These are phyloP conservation scores for Penicillium sp. DNA, from an alignment of 2,329 filamentous ascomycete species.

Conservation along the genomic window DNA sequence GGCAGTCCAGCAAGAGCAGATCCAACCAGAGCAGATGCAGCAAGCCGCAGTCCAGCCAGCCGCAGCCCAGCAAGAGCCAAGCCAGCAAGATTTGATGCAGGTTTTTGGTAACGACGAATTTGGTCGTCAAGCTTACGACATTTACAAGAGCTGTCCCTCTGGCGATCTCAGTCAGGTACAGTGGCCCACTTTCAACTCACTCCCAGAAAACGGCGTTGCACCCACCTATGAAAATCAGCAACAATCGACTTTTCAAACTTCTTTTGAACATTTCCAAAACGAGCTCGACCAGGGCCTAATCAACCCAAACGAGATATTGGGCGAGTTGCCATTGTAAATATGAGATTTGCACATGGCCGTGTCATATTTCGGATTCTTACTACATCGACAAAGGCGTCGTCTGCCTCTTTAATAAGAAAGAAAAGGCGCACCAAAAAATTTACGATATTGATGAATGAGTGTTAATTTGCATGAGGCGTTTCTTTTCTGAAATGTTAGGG, in stretches of 20 bases:
- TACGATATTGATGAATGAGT: not conserved
- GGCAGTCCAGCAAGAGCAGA: not conserved
- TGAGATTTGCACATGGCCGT: not conserved
- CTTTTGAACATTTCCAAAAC: not conserved
- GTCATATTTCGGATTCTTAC: not conserved
- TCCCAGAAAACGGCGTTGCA: not conserved
- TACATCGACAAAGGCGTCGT: slow-evolving; percentile 1
- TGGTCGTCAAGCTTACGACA: slow-evolving; percentile 11
- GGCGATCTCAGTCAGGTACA: slow-evolving; percentile 14
- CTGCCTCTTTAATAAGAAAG: not conserved
- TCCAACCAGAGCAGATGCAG: too few species aligned
- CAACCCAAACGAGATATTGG: slow-evolving; percentile 6
- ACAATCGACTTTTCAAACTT: not conserved
- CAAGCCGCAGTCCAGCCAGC: not conserved
- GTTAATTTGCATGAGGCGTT: not conserved
- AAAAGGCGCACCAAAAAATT: slow-evolving; percentile 1
- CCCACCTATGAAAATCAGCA: not conserved
- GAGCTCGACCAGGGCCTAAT: slow-evolving; percentile 4
- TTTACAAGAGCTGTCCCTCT: slow-evolving; percentile 14
- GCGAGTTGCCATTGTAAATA: slow-evolving; percentile 4
- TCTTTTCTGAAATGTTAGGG: not conserved
- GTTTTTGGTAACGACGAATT: slow-evolving; percentile 15
- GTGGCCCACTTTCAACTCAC: slow-evolving; percentile 10
- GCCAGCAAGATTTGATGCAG: slow-evolving; percentile 2
- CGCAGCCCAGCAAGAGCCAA: not conserved